Evolutionary conservation across 331 rosid species (phyloP), one percentile per base, ranked within the genome.

Genomic region (Pyracantha coccinea): DNA sequence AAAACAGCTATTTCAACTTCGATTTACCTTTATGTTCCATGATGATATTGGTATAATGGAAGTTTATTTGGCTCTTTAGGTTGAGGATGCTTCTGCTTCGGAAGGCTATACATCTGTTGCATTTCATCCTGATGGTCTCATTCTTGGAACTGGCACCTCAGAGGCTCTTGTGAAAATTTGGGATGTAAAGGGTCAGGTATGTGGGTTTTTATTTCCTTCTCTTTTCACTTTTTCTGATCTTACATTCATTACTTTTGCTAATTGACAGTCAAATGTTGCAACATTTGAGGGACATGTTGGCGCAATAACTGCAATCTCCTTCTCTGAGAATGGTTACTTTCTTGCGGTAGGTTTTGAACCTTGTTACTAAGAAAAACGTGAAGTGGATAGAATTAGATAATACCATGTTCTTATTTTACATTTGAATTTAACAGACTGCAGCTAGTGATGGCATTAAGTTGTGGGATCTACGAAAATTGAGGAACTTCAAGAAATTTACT

Each of bases 141-240:
- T 95, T 86, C 96, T 95, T 17, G 99, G 99, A 76, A 92, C 99
- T 7, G 99, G 99, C 79, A 92, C 99, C n/a, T 79, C 94, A 2
- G 97, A 84, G 63, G 86, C 92, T 73, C 76, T 89, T 83, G 99
- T 95, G 63, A 95, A 92, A 80, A 95, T 95, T 70, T 95, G 99
- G 99, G 99, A 95, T 76, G 98, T 95, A 62, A 95, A 95, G 85
- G 90, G 92, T 87, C 99, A 95, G 96, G 99, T 92, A 74, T 41
- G 27, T 23, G 68, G 47, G 41, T 44, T 16, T 38, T 68, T 69
- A 53, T 19, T 53, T 53, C 59, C 20, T 66, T 70, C 63, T 61
- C 62, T 25, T 74, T 78, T 61, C 25, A 32, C 41, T 21, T 52
- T 3, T 11, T 74, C 72, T 16, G 8, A 63, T 57, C 27, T 53